These are phyloP conservation scores for Phlegmacium glaucopus DNA, from an alignment of 768 basidiomycete species.

Conservation along the genomic window DNA sequence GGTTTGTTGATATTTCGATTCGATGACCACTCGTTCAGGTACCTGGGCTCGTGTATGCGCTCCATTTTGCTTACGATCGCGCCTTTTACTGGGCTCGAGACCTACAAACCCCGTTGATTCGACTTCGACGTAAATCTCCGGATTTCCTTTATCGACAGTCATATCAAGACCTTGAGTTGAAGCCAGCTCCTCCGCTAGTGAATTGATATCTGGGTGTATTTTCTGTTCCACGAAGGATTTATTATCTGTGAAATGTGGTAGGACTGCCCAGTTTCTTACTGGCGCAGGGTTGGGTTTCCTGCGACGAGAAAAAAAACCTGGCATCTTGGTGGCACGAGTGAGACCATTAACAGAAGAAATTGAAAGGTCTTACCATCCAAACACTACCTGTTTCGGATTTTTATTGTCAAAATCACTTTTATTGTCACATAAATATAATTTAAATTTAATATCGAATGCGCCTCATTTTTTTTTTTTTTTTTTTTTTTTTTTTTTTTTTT, in stretches of 20 bases:
- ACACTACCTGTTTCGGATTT: too few species aligned
- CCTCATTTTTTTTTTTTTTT: too few species aligned
- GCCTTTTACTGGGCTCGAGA: conserved; percentile 12
- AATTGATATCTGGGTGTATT: conserved; percentile 37
- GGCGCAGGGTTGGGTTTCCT: not conserved
- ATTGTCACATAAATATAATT: too few species aligned
- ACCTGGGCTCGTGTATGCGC: conserved; percentile 3
- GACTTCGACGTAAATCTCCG: conserved; percentile 4
- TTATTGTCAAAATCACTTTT: too few species aligned
- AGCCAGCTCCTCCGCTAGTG: conserved; percentile 21
- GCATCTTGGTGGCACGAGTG: not conserved
- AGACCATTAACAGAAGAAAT: too few species aligned
- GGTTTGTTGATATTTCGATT: conserved; percentile 1
- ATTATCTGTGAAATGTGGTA: not conserved
- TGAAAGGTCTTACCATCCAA: too few species aligned
- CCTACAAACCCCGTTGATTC: conserved; percentile 12
- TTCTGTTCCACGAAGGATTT: conserved; percentile 20
- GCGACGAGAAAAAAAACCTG: conserved; percentile 4
- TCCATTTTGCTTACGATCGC: conserved; percentile 7
- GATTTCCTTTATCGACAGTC: not conserved
- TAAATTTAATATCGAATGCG: too few species aligned
- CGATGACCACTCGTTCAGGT: conserved; percentile 2
- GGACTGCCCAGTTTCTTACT: too few species aligned
- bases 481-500: too few species aligned
- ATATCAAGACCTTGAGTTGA: conserved; percentile 4